phyloP scores from a whole-genome alignment of 164 flowering plant genomes.

The Liquidambar formosana region DNA sequence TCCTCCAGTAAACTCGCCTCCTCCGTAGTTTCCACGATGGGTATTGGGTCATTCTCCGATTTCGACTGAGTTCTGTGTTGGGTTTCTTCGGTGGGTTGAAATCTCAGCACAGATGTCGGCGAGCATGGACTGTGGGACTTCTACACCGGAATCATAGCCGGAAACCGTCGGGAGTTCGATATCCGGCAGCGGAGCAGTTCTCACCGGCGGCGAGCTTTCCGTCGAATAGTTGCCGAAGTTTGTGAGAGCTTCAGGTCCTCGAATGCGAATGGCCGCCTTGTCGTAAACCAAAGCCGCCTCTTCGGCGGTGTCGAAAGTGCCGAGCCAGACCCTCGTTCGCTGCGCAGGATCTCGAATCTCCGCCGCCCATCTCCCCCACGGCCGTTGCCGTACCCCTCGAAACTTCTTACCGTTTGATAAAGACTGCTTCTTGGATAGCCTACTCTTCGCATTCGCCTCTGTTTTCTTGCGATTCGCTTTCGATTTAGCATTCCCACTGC shows the following conservation, averaged over 20 bases:
- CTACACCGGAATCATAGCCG: slow-evolving; percentile 24
- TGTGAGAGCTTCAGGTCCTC: slow-evolving; percentile 34
- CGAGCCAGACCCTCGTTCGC: slow-evolving; percentile 36
- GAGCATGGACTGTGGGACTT: slow-evolving; percentile 27
- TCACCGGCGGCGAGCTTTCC: background rate
- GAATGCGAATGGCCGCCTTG: slow-evolving; percentile 32
- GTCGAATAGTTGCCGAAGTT: slow-evolving; percentile 26
- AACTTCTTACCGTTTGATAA: slow-evolving; percentile 16
- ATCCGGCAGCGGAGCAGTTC: background rate
- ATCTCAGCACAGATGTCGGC: slow-evolving; percentile 45
- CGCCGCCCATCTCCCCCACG: slow-evolving; percentile 51
- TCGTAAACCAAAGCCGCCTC: slow-evolving; percentile 47
- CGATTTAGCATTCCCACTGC: too few species aligned
- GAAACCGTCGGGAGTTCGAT: slow-evolving; percentile 12
- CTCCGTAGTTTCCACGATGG: background rate
- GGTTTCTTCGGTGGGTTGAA: slow-evolving; percentile 22
- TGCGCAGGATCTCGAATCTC: slow-evolving; percentile 42
- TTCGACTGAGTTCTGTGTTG: background rate
- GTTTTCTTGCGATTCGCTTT: background rate
- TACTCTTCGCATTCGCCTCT: too few species aligned
- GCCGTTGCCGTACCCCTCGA: slow-evolving; percentile 41
- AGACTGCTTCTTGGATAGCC: too few species aligned
- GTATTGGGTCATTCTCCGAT: background rate
- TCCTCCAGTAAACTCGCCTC: background rate
- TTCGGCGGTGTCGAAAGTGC: slow-evolving; percentile 45